A percentile compares a stretch with the other conserved stretches of the same genome.
phyloP scores from a whole-genome alignment of 768 basidiomycete genomes.

The button mushroom (Agaricus bisporus) region DNA sequence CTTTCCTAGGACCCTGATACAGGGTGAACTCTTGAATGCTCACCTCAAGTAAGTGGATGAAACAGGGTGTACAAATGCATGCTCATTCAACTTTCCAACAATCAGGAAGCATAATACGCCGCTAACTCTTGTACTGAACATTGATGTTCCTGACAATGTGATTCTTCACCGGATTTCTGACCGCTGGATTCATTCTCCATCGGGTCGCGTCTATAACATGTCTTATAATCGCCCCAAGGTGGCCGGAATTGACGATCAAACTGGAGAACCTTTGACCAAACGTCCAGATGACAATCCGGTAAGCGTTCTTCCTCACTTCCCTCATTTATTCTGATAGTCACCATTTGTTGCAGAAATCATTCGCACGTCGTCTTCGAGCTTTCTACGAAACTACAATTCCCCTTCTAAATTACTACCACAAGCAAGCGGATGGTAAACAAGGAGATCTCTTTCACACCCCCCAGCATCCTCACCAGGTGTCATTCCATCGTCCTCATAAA shows the following conservation, averaged over 20 bases:
- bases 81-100: slow-evolving; percentile 1
- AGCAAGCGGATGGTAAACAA: slow-evolving; percentile 19
- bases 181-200: slow-evolving; percentile 84
- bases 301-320: slow-evolving; percentile 20
- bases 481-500: slow-evolving; percentile 38
- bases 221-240: slow-evolving; percentile 82
- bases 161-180: slow-evolving; percentile 85
- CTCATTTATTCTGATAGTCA: slow-evolving; percentile 3
- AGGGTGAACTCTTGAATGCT: slow-evolving; percentile 72
- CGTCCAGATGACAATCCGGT: slow-evolving; percentile 89
- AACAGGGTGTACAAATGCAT: not conserved
- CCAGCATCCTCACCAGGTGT: slow-evolving; percentile 47
- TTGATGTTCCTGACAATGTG: slow-evolving; percentile 84
- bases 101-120: slow-evolving; percentile 55
- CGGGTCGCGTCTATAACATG: slow-evolving; percentile 86
- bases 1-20: slow-evolving; percentile 85
- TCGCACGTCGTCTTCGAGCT: slow-evolving; percentile 64
- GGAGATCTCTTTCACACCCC: slow-evolving; percentile 23
- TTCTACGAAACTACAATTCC: slow-evolving; percentile 82
- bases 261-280: slow-evolving; percentile 83
- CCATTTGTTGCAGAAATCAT: slow-evolving; percentile 51
- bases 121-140: slow-evolving; percentile 76
- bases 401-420: slow-evolving; percentile 65
- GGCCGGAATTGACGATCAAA: slow-evolving; percentile 76
- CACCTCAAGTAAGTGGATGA: slow-evolving; percentile 54